Conservation (phyloP, 495 filamentous ascomycete species). For the Penicillium flavigenum region DNA sequence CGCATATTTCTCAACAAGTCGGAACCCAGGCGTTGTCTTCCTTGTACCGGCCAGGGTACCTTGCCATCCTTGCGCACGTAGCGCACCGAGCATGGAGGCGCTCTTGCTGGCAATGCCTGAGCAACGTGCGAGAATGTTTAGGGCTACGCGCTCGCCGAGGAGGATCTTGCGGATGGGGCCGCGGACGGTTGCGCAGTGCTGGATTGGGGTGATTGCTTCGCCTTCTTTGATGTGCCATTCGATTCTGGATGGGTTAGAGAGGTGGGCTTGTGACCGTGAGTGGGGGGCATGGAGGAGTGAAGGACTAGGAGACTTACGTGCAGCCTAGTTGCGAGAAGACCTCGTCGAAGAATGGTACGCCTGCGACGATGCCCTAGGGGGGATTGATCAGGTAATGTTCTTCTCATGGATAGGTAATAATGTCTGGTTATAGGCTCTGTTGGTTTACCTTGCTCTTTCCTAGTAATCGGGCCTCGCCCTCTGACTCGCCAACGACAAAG, state of each 20-base stretch:
- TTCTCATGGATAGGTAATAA: background rate
- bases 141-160: slow-evolving; percentile 86
- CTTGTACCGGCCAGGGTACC: slow-evolving; percentile 91
- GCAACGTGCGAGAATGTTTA: slow-evolving; percentile 89
- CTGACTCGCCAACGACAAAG: slow-evolving; percentile 84
- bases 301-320: slow-evolving; percentile 47
- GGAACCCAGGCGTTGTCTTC: slow-evolving; percentile 95
- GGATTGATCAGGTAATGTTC: slow-evolving; percentile 1
- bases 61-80: slow-evolving; percentile 65
- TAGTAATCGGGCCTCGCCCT: slow-evolving; percentile 75
- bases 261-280: background rate
- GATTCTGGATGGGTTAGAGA: slow-evolving; percentile 49
- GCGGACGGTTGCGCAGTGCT: slow-evolving; percentile 73
- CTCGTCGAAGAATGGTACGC: slow-evolving; percentile 93
- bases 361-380: slow-evolving; percentile 73
- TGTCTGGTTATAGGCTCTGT: background rate
- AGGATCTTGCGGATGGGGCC: slow-evolving; percentile 85
- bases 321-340: slow-evolving; percentile 88
- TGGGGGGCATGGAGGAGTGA: background rate
- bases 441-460: slow-evolving; percentile 71
- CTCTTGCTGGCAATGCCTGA: slow-evolving; percentile 84
- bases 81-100: slow-evolving; percentile 47
- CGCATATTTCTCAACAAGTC: slow-evolving; percentile 96
- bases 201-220: slow-evolving; percentile 54
- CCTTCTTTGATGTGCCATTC: slow-evolving; percentile 87